Evolutionary conservation across 768 basidiomycete species (phyloP).

Genomic region (Mycena kentingensis): DNA sequence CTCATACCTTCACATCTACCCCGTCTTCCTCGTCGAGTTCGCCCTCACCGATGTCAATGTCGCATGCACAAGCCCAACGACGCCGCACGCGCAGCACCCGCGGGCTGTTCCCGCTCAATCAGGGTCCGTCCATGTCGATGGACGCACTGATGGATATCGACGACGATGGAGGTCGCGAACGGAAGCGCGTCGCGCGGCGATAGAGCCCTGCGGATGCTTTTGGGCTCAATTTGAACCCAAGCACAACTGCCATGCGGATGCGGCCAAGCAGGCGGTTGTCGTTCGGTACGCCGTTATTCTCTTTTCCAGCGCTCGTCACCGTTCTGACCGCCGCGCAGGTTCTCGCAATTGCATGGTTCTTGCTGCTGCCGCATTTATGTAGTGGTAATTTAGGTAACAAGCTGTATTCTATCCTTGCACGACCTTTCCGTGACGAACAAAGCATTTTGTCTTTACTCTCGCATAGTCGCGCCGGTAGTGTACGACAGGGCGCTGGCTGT

Average conservation of each 20-base stretch:
- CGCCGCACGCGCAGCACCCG: constrained; percentile 59
- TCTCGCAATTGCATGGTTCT: not conserved
- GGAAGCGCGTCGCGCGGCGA: constrained; percentile 72
- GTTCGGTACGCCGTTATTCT: not conserved
- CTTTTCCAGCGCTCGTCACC: not conserved
- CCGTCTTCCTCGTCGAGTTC: constrained; percentile 38
- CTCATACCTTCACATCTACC: constrained; percentile 39
- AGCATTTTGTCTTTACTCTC: no score
- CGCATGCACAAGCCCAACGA: constrained; percentile 29
- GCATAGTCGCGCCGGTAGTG: no score
- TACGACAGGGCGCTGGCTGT: no score
- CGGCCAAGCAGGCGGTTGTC: not conserved
- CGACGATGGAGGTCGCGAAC: constrained; percentile 69
- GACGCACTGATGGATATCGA: constrained; percentile 68
- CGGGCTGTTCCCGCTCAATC: constrained; percentile 36
- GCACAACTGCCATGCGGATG: not conserved
- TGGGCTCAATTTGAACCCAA: not conserved
- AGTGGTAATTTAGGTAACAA: not conserved
- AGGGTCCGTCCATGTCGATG: constrained; percentile 43
- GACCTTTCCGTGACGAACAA: not conserved
- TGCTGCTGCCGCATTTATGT: not conserved
- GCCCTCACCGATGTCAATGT: constrained; percentile 26
- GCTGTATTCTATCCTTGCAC: not conserved
- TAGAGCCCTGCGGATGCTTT: constrained; percentile 26
- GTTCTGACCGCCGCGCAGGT: not conserved